These are phyloP conservation scores for Cyclanthera cordifolia DNA, from an alignment of 306 rosid genomes.

Conservation along the genomic window DNA sequence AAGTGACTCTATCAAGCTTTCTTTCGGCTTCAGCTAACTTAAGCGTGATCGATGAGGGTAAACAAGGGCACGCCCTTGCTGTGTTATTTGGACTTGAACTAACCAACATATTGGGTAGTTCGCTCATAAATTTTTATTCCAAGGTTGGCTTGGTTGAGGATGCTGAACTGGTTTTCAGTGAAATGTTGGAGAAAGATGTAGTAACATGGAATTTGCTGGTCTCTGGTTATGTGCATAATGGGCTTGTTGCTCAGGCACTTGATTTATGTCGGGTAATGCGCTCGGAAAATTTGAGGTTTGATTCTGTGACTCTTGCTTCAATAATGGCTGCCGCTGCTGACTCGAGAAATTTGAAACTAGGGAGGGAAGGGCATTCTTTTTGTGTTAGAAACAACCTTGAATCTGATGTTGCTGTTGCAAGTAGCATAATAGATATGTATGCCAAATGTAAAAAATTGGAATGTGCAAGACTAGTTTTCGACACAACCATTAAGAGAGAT, in stretches of 20 bases:
- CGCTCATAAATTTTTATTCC: constrained; percentile 59
- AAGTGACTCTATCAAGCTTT: constrained; percentile 50
- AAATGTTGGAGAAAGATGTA: constrained; percentile 41
- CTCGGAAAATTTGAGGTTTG: constrained; percentile 47
- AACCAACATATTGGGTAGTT: constrained; percentile 52
- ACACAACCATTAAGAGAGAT: constrained; percentile 30
- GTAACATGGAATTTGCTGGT: constrained; percentile 75
- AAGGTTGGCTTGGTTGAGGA: constrained; percentile 66
- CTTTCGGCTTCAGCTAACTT: constrained; percentile 59
- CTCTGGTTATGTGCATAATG: constrained; percentile 47
- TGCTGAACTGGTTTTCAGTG: constrained; percentile 42
- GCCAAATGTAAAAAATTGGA: constrained; percentile 53
- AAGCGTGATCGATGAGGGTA: constrained; percentile 44
- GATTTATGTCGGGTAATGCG: constrained; percentile 41
- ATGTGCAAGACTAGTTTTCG: constrained; percentile 45
- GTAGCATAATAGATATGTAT: constrained; percentile 55
- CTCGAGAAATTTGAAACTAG: constrained; percentile 34
- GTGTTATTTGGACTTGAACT: constrained; percentile 43
- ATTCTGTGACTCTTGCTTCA: constrained; percentile 56
- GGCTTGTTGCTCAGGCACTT: constrained; percentile 46
- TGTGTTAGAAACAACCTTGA: constrained; percentile 57
- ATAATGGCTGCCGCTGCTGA: constrained; percentile 51
- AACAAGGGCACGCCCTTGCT: constrained; percentile 63
- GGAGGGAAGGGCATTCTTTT: constrained; percentile 53
- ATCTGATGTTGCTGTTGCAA: constrained; percentile 43